Base-by-base conservation (phyloP, 2,329 filamentous ascomycete species). In the Apiospora arundinis region DNA sequence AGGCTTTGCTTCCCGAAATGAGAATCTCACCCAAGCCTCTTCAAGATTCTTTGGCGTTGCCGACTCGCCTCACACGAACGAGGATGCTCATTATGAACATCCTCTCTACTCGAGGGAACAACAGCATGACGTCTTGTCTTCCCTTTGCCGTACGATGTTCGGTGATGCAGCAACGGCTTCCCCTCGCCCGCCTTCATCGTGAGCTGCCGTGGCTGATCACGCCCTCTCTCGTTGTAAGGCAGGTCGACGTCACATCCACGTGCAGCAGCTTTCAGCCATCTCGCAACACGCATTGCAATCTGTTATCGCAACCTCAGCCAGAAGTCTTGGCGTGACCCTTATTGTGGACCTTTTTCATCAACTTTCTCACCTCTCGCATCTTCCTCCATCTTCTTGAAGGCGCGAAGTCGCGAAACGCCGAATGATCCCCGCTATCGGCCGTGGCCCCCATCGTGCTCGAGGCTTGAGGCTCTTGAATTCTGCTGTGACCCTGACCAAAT, bases 401-500 rank as follows among this genome's bases (percentile, higher is more conserved):
- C 67, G 67, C 67, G 67, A 69, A 69, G 67, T 52, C 67, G 67
- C 67, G 67, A 69, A 40, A 69, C 46, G 46, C 67, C 67, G 67
- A 69, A 25, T 23, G 18, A 56, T 69, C 67, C 67, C 67, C 67
- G 67, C 46, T 67, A 67, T 67, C 65, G 44, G 23, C 44, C 65
- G 32, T 40, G 28, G 28, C 56, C 32, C 56, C 32, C 32, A 11
- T 40, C 52, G 28, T 12, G 28, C 28, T 32, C 9, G 52, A 60
- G 56, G 56, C 56, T 40, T 63, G 56, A 63, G 56, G 56, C 56
- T 63, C 56, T 63, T 40, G 56, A 40, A 63, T 40, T 63, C 56
- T 63, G 18, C 18, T 40, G 56, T 63, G 56, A 63, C 56, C 52
- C 37, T 63, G 25, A n/a, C 32, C 28, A 63, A 63, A 63, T n/a